Evolutionary conservation across 192 early-diverging fungal species (phyloP).

Genomic region (Umbelopsis sp.): DNA sequence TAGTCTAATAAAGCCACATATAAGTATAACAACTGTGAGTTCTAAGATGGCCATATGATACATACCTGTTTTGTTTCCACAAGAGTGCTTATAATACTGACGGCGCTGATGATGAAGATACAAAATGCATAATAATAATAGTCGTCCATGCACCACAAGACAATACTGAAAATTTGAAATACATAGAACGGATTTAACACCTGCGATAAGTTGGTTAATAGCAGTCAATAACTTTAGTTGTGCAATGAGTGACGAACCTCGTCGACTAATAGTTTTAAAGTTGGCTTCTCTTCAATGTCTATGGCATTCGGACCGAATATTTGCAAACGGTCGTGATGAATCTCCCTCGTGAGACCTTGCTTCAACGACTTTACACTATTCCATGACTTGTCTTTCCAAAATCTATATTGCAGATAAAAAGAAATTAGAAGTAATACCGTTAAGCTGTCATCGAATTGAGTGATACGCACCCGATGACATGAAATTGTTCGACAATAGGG

Average conservation of each 20-base stretch:
- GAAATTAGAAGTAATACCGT: neutral
- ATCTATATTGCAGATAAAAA: conserved; percentile 9
- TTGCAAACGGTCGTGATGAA: conserved; percentile 56
- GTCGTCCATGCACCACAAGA: conserved; percentile 86
- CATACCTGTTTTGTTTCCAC: conserved; percentile 69
- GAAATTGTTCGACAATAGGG: conserved; percentile 48
- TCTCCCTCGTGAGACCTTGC: conserved; percentile 55
- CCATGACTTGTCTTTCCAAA: conserved; percentile 62
- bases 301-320: conserved; percentile 79
- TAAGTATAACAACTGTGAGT: conserved; percentile 47
- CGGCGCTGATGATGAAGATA: conserved; percentile 85
- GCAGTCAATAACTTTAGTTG: neutral
- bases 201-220: conserved; percentile 9
- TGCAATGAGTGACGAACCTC: conserved; percentile 45
- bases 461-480: conserved; percentile 40
- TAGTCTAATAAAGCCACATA: conserved; percentile 59
- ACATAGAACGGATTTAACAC: conserved; percentile 83
- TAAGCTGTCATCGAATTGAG: neutral
- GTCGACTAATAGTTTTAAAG: conserved; percentile 61
- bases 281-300: conserved; percentile 70
- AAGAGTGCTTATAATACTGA: conserved; percentile 77
- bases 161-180: conserved; percentile 76
- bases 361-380: conserved; percentile 40
- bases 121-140: conserved; percentile 96
- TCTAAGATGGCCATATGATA: neutral